A percentile compares a stretch with the other conserved stretches of the same genome.
phyloP scores from a whole-genome alignment of 2,329 filamentous ascomycete genomes.

The Neopestalotiopsis sp. region DNA sequence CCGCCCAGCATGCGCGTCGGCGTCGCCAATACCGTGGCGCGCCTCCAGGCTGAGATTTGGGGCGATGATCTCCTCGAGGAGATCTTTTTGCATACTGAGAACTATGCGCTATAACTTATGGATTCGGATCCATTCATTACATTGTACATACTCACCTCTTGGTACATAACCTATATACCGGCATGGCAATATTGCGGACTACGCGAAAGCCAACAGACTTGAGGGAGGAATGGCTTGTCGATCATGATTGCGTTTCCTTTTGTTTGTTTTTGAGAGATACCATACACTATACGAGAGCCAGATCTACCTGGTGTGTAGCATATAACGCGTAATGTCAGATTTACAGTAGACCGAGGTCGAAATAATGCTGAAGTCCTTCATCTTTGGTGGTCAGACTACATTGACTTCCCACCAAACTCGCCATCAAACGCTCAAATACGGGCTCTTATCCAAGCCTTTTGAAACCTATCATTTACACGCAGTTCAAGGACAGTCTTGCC shows the following conservation, averaged over 20 bases:
- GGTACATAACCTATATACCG: neutral
- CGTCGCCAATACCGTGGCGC: constrained; percentile 84
- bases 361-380: too few species aligned
- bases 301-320: neutral
- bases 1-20: constrained; percentile 86
- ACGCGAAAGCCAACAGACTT: neutral
- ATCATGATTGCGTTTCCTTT: neutral
- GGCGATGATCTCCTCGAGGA: constrained; percentile 79
- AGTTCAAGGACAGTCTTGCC: too few species aligned
- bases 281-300: neutral
- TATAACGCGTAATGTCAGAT: neutral
- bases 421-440: too few species aligned
- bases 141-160: constrained; percentile 12
- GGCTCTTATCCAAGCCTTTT: too few species aligned
- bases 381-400: too few species aligned
- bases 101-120: constrained; percentile 77
- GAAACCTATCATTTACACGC: too few species aligned
- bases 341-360: neutral
- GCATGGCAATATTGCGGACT: neutral
- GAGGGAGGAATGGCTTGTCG: neutral
- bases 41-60: constrained; percentile 84
- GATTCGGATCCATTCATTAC: neutral
- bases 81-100: constrained; percentile 93
- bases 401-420: too few species aligned
- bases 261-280: neutral